These are phyloP conservation scores for Calonectria montana DNA, from an alignment of 2,329 filamentous ascomycete genomes.

Conservation along the genomic window DNA sequence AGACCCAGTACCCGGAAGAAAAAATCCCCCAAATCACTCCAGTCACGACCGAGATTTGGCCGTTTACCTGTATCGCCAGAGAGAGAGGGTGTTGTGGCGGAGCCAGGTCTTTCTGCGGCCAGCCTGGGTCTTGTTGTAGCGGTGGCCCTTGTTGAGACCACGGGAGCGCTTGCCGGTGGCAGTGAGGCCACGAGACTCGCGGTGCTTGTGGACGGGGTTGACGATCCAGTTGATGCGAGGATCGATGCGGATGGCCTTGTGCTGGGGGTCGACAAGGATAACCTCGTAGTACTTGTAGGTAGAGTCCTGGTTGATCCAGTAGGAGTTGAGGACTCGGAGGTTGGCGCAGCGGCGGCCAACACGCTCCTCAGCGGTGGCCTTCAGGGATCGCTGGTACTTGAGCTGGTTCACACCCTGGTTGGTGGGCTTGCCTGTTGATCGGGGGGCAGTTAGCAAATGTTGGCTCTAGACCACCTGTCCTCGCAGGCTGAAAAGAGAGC, in stretches of 20 bases:
- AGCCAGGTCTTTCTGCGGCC: conserved; percentile 99
- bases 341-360: conserved; percentile 99
- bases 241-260: conserved; percentile 99
- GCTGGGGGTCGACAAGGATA: conserved; percentile 99
- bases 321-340: conserved; percentile 99
- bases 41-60: conserved; percentile 26
- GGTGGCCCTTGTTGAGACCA: conserved; percentile 99
- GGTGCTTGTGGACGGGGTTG: conserved; percentile 99
- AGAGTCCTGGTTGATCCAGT: conserved; percentile 99
- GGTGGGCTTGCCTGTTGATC: conserved; percentile 91
- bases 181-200: conserved; percentile 96
- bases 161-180: conserved; percentile 99
- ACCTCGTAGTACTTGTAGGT: conserved; percentile 99
- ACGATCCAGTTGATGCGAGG: conserved; percentile 99
- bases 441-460: conserved; percentile 33
- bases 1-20: conserved; percentile 42
- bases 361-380: conserved; percentile 98
- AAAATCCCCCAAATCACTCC: conserved; percentile 33
- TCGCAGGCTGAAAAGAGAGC: background rate
- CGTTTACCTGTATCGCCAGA: conserved; percentile 95
- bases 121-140: conserved; percentile 97
- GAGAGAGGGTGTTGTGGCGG: conserved; percentile 98
- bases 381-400: conserved; percentile 99
- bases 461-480: background rate
- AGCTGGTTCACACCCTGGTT: conserved; percentile 99